Evolutionary conservation across 108 stramenopile genomes (phyloP), one percentile per base, ranked within the genome.

Genomic region (Mediolabrus comicus): DNA sequence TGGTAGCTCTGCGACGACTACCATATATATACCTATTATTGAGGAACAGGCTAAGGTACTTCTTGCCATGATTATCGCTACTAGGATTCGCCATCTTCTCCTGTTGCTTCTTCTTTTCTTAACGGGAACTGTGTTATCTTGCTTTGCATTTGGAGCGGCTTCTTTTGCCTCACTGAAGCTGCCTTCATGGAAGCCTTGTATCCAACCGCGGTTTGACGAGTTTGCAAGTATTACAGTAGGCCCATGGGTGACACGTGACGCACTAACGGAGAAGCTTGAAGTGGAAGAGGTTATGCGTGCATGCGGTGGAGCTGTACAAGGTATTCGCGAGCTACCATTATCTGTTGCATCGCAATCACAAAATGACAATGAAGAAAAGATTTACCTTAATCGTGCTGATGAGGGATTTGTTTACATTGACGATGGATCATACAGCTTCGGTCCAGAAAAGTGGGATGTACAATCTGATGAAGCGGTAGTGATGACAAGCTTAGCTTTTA

Each of bases 291-390:
- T 90, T 9, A 90, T 90, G 89, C 62, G 89, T 56, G 75, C 75
- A 3, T 90, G 89, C 62, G 89, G 89, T 19, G 89, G 89, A 30
- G 89, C 89, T 33, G 81, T 90, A 2, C 89, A 90, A 65, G 89
- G 89, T 3, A 76, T 90, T 17, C 71, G 83, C 49, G 88, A 88
- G 38, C 30, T 79, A 31, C 59, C 71, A 16, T 32, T 67, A 28
- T 56, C 61, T n/a, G n/a, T 58, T 35, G 4, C 60, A 26, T 54
- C 58, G 54, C 43, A 55, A 31, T 31, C 35, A 11, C 12, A 16
- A 43, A 29, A 19, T 19, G 16, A 32, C 11, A 17, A 68, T 2
- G 53, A 62, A 59, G 53, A 81, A 38, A 30, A 69, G 28, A 67
- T 62, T 10, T 87, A 87, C 53, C 80, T 75, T 36, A 90, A 90